Base-by-base conservation (phyloP, 1,284 basidiomycete species). In the Mycosarcoma mackinlayi region DNA sequence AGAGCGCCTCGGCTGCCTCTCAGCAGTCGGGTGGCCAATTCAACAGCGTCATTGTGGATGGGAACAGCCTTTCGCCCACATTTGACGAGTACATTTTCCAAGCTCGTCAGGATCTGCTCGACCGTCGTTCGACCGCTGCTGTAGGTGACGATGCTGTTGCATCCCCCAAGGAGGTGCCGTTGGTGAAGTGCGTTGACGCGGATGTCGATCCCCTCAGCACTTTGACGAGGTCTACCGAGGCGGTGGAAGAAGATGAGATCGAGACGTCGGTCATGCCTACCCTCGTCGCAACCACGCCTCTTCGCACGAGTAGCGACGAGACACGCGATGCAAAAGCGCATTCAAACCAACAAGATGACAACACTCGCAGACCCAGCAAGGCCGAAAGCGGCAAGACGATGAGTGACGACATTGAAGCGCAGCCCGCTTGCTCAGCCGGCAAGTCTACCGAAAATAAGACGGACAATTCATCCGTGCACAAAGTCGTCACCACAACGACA, bases 21-120 rank as follows among this genome's bases (percentile, higher is more conserved):
- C 16, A 18, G 38, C 9, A 18, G 34, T 19, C 19, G 7, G 13
- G 24, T 21, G 21, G 39, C 25, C 21, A 13, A n/a, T 28, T 14
- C 16, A 18, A 7, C 23, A 3, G 28, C 3, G 19, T 38, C 7
- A 21, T 24, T 8, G 27, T 25, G 2, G 7, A 9, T 5, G 28
- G 18, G 13, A 25, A 39, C 2, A 33, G 5, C 1, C 5, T 41
- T 1, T 61, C 64, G 14, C 57, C 64, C 1, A 47, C 54, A 21
- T 71, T 65, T 18, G 62, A 65, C 46, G 58, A 65, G 37, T 61
- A 53, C 31, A 65, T 61, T 13, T 61, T 71, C 16, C 40, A 31
- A 6, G 41, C 58, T 6, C 9, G 62, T 2, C 35, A 38, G n/a
- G 51, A 57, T 1, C 6, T 55, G 28, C 21, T 56, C 11, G 41